Base-by-base conservation (phyloP, 2,329 filamentous ascomycete genomes). In the Pseudogymnoascus sp. region DNA sequence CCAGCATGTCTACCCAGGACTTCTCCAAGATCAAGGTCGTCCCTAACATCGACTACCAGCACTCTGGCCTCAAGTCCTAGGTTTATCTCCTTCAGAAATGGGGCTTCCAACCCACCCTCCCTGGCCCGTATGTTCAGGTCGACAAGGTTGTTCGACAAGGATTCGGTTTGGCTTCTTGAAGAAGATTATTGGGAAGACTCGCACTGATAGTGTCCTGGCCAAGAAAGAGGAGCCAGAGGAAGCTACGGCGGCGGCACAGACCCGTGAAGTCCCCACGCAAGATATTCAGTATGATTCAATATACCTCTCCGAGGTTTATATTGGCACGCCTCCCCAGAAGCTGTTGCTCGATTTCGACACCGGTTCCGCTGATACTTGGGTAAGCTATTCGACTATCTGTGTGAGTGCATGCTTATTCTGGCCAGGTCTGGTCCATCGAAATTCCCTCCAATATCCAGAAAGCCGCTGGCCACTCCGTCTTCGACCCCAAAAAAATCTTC, bases 341-440 rank as follows among this genome's bases (percentile, higher is more conserved):
- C 67, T 86, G 47, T 80, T 79, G 66, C 73, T 90, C 12, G 82
- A 89, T 69, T 89, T 90, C 65, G 88, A 91, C 71, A 89, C 87
- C 40, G 87, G 87, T 18, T 88, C 85, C 10, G 80, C 86, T 18
- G 88, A 90, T 76, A 77, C 88, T 21, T 90, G 86, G 87, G 82
- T 85, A 75, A 68, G 77, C 66, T 60, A 4, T 42, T 16, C 21
- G 44, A n/a, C 28, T 23, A 16, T 2, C 25, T 7, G 6, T 31
- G 10, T 56, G 16, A 56, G 10, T 18, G 12, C 11, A 56, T 33
- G 10, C 50, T 56, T 21, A 56, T 56, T 14, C 25, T 12, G 28
- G 50, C n/a, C 67, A 84, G 82, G 75, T 84, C 62, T 84, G 82
- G 75, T 85, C 83, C 11, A 81, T 79, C 5, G 75, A 79, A 56